Evolutionary conservation across 1,284 basidiomycete species (phyloP), one percentile per base, ranked within the genome.

Genomic region (Gymnopus androsaceus): DNA sequence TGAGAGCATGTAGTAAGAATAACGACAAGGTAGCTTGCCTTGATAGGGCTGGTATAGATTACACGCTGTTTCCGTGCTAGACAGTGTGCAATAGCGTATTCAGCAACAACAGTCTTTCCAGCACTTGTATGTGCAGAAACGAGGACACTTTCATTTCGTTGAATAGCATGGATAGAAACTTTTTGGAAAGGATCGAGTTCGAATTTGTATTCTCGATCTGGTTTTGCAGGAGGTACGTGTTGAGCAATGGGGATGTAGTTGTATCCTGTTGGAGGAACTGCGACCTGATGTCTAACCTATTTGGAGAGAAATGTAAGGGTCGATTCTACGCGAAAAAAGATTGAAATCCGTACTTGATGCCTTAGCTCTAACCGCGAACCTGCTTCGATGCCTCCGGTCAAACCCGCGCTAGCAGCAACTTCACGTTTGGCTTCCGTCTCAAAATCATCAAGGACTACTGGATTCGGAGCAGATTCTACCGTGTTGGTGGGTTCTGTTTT

Each of bases 51-150:
- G 17, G 97, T 99, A 75, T 99, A 99, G 59, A 99, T 98, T 58
- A 99, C 95, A 71, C 97, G 83, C 73, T 98, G 95, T 66, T 94
- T 94, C 67, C 89, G 85, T 69, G 85, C 84, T 63, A 99, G 77
- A 78, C 92, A 96, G 67, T 96, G 94, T 0, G 97, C 97, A 68
- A 99, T 99, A 41, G 97, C 97, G 72, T 98, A 99, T 76, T 99
- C 97, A 53, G 97, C 97, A 54, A 99, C 96, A 54, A 98, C 95
- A 2, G 96, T 98, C 76, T 99, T 98, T 64, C 96, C 96, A 15
- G 96, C 96, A 72, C 92, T 95, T 1, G 96, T 99, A 75, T 99
- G 96, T 0, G 96, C 96, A n/a, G 95, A 98, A 1, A 99, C 97
- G 47, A 99, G 81, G 3, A 99, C 97, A 66, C 91, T 95, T 76